Evolutionary conservation across 2,329 filamentous ascomycete genomes (phyloP).

Genomic region (Curvularia spicifera): DNA sequence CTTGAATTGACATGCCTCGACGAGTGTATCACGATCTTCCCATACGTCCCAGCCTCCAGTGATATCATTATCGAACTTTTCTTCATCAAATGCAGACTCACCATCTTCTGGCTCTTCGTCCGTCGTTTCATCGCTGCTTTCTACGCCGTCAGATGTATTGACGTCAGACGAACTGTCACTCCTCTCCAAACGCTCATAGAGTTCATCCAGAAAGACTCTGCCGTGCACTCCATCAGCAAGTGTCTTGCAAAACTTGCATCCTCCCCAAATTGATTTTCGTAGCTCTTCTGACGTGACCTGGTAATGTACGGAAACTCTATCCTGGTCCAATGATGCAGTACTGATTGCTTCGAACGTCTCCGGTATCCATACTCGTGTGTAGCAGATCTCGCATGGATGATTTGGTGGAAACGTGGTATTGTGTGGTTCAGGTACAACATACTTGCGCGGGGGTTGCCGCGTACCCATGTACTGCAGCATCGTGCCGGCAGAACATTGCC

Average conservation of each 20-base stretch:
- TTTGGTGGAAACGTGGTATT: background rate
- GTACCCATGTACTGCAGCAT: conserved; percentile 15
- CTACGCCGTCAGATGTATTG: background rate
- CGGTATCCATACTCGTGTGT: background rate
- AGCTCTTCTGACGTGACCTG: conserved; percentile 7
- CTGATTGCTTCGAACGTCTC: background rate
- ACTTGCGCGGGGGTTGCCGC: conserved; percentile 12
- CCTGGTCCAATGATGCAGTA: background rate
- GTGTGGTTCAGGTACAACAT: conserved; percentile 2
- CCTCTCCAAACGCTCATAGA: conserved; percentile 7
- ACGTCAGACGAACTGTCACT: conserved; percentile 5
- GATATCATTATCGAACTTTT: conserved; percentile 6
- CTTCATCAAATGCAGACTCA: conserved; percentile 9
- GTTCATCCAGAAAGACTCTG: conserved; percentile 11
- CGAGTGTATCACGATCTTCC: conserved; percentile 15
- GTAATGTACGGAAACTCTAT: background rate
- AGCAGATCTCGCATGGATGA: background rate
- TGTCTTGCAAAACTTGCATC: conserved; percentile 14
- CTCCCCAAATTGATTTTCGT: conserved; percentile 10
- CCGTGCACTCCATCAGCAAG: conserved; percentile 17
- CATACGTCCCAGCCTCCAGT: conserved; percentile 16
- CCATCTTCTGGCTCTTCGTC: background rate
- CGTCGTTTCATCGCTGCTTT: background rate
- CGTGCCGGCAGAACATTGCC: background rate
- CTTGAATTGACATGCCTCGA: conserved; percentile 1